phyloP scores from a whole-genome alignment of 495 filamentous ascomycete genomes.

The Schizothecium vesticola region DNA sequence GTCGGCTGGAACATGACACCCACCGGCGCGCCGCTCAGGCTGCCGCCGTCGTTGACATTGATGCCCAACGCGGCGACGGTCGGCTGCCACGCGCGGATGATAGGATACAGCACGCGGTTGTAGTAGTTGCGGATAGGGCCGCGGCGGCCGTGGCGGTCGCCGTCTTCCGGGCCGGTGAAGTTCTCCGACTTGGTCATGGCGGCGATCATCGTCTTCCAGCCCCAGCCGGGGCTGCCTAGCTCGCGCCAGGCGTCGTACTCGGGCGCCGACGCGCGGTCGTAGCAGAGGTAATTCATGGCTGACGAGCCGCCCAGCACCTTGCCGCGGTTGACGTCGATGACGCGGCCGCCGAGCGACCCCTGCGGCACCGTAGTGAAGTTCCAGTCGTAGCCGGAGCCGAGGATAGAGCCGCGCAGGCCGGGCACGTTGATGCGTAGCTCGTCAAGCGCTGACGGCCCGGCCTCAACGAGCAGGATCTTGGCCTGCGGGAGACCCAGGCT shows the following conservation, averaged over 20 bases:
- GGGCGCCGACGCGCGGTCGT: conserved; percentile 46
- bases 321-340: conserved; percentile 37
- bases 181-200: conserved; percentile 36
- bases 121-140: conserved; percentile 32
- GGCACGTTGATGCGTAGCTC: conserved; percentile 45
- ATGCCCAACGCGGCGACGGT: conserved; percentile 28
- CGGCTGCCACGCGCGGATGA: conserved; percentile 28
- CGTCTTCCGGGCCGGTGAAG: conserved; percentile 20
- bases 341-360: conserved; percentile 26
- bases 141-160: conserved; percentile 8
- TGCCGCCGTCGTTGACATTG: conserved; percentile 27
- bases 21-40: conserved; percentile 31
- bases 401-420: conserved; percentile 31
- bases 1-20: conserved; percentile 36
- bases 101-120: conserved; percentile 29
- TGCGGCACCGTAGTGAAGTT: conserved; percentile 46
- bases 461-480: conserved; percentile 52
- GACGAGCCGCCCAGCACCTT: conserved; percentile 46
- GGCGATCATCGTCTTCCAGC: conserved; percentile 40
- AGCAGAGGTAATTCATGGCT: conserved; percentile 43
- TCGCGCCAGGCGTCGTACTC: conserved; percentile 57
- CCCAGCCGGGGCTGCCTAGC: conserved; percentile 50
- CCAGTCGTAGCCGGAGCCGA: conserved; percentile 51
- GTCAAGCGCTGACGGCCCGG: conserved; percentile 40
- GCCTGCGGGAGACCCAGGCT: conserved; percentile 48